Evolutionary conservation across 2,329 filamentous ascomycete genomes (phyloP), one percentile per base, ranked within the genome.

Genomic region (Arthrobotrys sphaeroides): DNA sequence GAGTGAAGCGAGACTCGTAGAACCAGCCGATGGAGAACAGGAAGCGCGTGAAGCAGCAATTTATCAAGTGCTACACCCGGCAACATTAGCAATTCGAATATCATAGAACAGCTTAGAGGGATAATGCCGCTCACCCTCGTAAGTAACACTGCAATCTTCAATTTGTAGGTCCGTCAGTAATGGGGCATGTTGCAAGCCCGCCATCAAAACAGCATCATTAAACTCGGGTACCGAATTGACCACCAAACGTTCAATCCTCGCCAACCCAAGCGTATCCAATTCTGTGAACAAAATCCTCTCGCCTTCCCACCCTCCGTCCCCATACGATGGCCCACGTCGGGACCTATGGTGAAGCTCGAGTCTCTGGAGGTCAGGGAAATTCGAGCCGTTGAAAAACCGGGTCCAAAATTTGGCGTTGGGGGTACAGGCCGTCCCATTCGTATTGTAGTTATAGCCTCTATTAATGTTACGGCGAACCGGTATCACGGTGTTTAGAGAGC

Each of bases 181-280:
- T 7, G 76, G 67, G 3, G 78, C 78, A 65, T 75, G 73, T 9
- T 73, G 76, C 22, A 79, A 66, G 13, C 78, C 78, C 4, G 74
- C 73, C 64, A 79, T 78, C 40, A 79, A 77, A 1, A 79, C 78
- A 3, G 76, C 65, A 66, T 78, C 77, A 51, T 79, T 79, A 18
- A 79, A 74, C 43, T 79, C 78, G 9, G 78, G 78, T 4, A 77
- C 73, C 9, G 73, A 74, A 49, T 78, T 73, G 12, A 79, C 73
- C 16, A 77, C 73, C 38, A 79, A 61, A 49, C 69, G 77, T 24
- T 77, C 77, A 36, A 79, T 77, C 24, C 77, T 78, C 13, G 72
- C 76, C 18, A 79, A 73, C 2, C 78, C 77, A 16, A 49, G 42
- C 2, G 78, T 73, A 49, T 78, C 78, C 31, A 59, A n/a, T 7